These are phyloP conservation scores for Colletotrichum agaves DNA, from an alignment of 2,329 filamentous ascomycete species.

Conservation along the genomic window DNA sequence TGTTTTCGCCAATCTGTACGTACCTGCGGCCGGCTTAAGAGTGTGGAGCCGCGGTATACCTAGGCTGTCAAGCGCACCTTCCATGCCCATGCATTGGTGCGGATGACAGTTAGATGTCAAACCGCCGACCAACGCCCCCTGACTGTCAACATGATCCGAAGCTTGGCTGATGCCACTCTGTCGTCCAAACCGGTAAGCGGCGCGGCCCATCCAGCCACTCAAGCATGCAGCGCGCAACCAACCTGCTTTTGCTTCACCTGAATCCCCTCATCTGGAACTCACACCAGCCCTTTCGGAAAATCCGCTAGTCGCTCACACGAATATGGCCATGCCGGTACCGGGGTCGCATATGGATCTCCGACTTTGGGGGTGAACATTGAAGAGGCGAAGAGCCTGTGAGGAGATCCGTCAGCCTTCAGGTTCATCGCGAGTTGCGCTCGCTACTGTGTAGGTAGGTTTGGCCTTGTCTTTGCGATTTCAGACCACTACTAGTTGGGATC, in stretches of 20 bases:
- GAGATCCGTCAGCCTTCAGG: slow-evolving; percentile 20
- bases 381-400: slow-evolving; percentile 16
- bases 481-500: neutral
- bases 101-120: no score
- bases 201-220: neutral
- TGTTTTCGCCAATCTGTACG: no score
- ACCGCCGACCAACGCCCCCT: neutral
- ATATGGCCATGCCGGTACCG: slow-evolving; percentile 6
- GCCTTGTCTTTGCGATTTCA: neutral
- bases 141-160: neutral
- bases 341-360: neutral
- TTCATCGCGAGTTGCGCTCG: slow-evolving; percentile 20
- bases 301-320: neutral
- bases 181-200: slow-evolving; percentile 9
- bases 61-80: no score
- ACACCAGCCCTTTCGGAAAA: neutral
- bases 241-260: neutral
- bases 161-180: slow-evolving; percentile 31
- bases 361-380: slow-evolving; percentile 12
- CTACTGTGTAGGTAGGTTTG: neutral
- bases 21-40: no score
- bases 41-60: no score
- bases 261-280: neutral
- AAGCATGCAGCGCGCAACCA: neutral
- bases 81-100: no score